Base-by-base conservation (phyloP, 345 rosid genomes). In the Anacardium occidentale region DNA sequence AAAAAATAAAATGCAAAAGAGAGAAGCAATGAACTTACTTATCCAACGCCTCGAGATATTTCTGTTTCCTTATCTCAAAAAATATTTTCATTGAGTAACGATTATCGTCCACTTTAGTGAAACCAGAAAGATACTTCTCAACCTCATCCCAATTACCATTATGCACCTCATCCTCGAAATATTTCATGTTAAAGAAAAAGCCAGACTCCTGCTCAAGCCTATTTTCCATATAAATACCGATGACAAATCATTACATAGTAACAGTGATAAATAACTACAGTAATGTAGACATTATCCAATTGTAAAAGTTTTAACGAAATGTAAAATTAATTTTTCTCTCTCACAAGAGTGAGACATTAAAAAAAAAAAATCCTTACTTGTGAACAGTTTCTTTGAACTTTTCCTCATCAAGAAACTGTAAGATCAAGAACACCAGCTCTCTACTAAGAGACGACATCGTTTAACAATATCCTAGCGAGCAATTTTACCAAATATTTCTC, bases 151-250 rank as follows among this genome's bases (percentile, higher is more conserved):
- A 95, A 62, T 91, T 95, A 11, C 99, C 99, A 74, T 80, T 87
- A 52, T 89, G 98, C 69, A 95, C 99, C 83, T 92, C 98, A 75
- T 95, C 99, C 87, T 95, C 99, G 67, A 95, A 95, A 88, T 95
- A 86, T 83, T 91, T 95, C 96, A 92, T 89, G 79, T 92, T 95
- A 79, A 95, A 95, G 98, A 87, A 95, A 86, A 95, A 95, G 42
- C 99, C 99, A 80, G 99, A 92, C 82, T 95, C 98, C 86, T 92
- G 98, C 72, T 95, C 99, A 76, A 95, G 97, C 87, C 99, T 95
- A 82, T 45, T 71, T 61, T 71, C 51, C 68, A 68, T 55, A 61
- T 32, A 69, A 78, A 73, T 59, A 76, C 76, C 50, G 62, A 66
- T 77, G 22, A 48, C 74, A 66, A 68, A 79, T 34, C 55, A 60